A percentile compares a stretch with the other conserved stretches of the same genome.
phyloP scores from a whole-genome alignment of 371 early-diverging fungal species.

The Smittium mucronatum region DNA sequence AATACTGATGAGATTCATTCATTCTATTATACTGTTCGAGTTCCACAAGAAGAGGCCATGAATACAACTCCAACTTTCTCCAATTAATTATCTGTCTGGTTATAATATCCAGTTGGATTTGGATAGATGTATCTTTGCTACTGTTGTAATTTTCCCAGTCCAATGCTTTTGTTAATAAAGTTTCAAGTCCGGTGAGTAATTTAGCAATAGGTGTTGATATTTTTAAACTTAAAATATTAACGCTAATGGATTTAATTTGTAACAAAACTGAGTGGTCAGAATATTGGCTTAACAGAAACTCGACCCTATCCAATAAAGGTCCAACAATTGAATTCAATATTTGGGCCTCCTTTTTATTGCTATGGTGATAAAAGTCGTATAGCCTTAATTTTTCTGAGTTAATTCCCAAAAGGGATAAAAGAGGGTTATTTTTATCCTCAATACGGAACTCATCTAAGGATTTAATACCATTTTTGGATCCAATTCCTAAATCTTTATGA shows the following conservation, averaged over 20 bases:
- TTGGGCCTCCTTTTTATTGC: conserved; percentile 59
- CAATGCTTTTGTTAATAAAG: conserved; percentile 70
- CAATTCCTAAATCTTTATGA: too few species aligned
- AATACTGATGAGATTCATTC: conserved; percentile 55
- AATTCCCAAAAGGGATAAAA: not conserved
- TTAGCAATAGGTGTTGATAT: conserved; percentile 77
- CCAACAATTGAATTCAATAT: conserved; percentile 47
- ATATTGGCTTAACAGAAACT: conserved; percentile 60
- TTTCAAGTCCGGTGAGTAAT: conserved; percentile 77
- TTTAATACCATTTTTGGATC: not conserved
- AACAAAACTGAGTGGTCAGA: conserved; percentile 80
- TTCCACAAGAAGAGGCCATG: conserved; percentile 78
- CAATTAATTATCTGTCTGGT: conserved; percentile 66
- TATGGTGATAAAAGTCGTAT: conserved; percentile 84
- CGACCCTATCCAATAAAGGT: conserved; percentile 47
- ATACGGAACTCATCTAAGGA: not conserved
- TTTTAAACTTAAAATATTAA: conserved; percentile 60
- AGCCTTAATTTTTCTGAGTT: conserved; percentile 15
- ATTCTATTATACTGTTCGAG: conserved; percentile 60
- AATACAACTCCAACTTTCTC: conserved; percentile 81
- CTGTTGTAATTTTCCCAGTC: conserved; percentile 89
- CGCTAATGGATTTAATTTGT: conserved; percentile 51
- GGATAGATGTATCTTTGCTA: conserved; percentile 64
- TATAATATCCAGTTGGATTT: conserved; percentile 54
- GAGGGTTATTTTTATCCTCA: not conserved